Evolutionary conservation across 176 grass and related monocot species (phyloP).

Genomic region (Ananas comosus): DNA sequence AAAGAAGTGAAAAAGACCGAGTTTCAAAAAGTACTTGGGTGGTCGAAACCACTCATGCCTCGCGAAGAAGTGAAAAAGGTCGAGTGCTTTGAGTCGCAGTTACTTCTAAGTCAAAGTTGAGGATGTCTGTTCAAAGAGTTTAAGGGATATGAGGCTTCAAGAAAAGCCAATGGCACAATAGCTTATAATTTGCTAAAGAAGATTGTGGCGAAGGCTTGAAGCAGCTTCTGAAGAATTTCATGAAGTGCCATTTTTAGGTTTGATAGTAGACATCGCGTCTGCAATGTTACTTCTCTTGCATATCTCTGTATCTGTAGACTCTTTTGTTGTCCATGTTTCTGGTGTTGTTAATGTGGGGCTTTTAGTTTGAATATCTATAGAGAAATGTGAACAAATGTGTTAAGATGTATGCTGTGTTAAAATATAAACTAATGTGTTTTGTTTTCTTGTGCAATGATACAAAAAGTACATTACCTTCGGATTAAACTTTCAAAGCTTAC

Average conservation of each 20-base stretch:
- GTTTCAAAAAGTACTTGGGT: background rate
- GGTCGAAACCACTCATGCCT: constrained; percentile 9
- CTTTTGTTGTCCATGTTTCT: too few relatives aligned
- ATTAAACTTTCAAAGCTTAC: too few relatives aligned
- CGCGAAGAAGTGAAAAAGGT: constrained; percentile 10
- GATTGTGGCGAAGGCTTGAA: background rate
- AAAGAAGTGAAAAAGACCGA: constrained; percentile 14
- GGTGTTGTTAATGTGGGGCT: background rate
- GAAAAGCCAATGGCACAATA: too few relatives aligned
- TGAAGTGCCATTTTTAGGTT: background rate
- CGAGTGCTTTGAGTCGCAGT: constrained; percentile 29
- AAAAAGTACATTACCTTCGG: too few relatives aligned
- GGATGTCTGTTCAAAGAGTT: too few relatives aligned
- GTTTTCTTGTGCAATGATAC: too few relatives aligned
- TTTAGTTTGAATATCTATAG: background rate
- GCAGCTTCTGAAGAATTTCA: background rate
- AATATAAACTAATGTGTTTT: too few relatives aligned
- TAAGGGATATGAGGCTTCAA: too few relatives aligned
- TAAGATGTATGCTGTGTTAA: too few relatives aligned
- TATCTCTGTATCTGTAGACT: background rate
- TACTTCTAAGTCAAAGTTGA: constrained; percentile 43
- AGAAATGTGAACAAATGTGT: background rate
- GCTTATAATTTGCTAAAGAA: too few relatives aligned
- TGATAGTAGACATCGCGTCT: background rate
- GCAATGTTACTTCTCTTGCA: background rate